A percentile compares a stretch with the other conserved stretches of the same genome.
Conservation (phyloP, 2,329 filamentous ascomycete species). For the Harringtonia aguacate region DNA sequence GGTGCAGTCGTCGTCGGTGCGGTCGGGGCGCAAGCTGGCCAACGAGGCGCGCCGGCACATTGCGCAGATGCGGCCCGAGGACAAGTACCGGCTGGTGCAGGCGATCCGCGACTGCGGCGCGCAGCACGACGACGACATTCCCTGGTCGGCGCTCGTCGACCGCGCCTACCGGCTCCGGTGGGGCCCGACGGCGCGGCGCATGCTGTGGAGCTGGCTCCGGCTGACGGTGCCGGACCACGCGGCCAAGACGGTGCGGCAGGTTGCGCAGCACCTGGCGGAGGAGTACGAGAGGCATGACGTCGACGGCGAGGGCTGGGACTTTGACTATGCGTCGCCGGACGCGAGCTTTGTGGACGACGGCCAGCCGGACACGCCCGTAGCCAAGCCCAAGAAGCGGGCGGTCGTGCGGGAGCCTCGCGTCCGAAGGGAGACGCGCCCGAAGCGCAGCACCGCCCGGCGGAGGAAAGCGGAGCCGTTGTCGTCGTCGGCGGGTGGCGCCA, state of each 20-base stretch:
- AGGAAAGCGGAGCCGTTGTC: not conserved
- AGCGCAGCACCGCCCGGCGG: too few species aligned
- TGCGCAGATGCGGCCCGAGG: constrained; percentile 27
- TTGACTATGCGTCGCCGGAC: too few species aligned
- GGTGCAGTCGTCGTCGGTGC: constrained; percentile 16
- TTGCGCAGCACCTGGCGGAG: constrained; percentile 9
- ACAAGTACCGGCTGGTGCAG: constrained; percentile 32
- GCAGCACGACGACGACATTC: constrained; percentile 33
- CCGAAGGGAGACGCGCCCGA: not conserved
- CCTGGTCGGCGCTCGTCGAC: constrained; percentile 31
- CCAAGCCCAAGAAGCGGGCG: too few species aligned
- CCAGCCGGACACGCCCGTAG: too few species aligned
- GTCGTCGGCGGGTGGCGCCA: too few species aligned
- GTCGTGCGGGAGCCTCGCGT: too few species aligned
- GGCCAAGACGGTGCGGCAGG: constrained; percentile 7
- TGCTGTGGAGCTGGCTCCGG: constrained; percentile 14
- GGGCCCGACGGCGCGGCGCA: constrained; percentile 9
- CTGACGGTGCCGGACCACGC: constrained; percentile 9
- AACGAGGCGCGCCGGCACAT: constrained; percentile 32
- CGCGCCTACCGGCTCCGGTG: constrained; percentile 6
- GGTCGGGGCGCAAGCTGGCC: constrained; percentile 25
- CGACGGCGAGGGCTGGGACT: constrained; percentile 6
- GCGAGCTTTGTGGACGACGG: too few species aligned
- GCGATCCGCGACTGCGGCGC: constrained; percentile 31
- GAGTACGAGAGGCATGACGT: constrained; percentile 5